Conservation (phyloP, 345 rosid species). For the Citrus glauca region DNA sequence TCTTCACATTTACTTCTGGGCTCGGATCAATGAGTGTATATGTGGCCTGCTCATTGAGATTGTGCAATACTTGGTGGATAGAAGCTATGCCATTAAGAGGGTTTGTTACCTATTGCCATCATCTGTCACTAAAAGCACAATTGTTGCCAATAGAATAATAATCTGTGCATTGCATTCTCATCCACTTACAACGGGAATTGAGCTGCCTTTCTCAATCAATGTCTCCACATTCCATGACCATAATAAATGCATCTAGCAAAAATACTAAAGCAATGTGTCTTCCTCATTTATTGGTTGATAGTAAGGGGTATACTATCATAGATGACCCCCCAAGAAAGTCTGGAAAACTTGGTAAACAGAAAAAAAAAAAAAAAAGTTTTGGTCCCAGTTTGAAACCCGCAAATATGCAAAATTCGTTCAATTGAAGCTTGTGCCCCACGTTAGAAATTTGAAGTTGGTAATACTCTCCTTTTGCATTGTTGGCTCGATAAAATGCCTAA, state of each 20-base stretch:
- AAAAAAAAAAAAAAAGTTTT: too few relatives aligned
- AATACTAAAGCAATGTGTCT: background rate
- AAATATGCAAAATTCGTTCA: background rate
- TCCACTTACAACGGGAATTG: slow-evolving; percentile 18
- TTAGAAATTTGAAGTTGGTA: background rate
- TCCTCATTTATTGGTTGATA: background rate
- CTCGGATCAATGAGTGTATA: background rate
- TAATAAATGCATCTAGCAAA: slow-evolving; percentile 1
- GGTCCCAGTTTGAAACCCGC: background rate
- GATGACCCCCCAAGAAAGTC: background rate
- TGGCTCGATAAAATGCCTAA: background rate
- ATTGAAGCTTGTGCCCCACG: background rate
- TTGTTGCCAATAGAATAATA: slow-evolving; percentile 4
- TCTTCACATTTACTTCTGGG: background rate
- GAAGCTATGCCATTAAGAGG: slow-evolving; percentile 24
- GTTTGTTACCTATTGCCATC: slow-evolving; percentile 25
- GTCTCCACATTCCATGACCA: background rate
- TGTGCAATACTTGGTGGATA: background rate
- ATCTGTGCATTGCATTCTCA: slow-evolving; percentile 14
- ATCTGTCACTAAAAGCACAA: slow-evolving; percentile 3
- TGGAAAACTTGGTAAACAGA: background rate
- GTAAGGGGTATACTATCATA: background rate
- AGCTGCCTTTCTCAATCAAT: background rate
- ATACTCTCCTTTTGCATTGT: background rate
- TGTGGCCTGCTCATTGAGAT: background rate